phyloP scores from a whole-genome alignment of 352 stramenopile genomes.

The Blastocystis hominis region DNA sequence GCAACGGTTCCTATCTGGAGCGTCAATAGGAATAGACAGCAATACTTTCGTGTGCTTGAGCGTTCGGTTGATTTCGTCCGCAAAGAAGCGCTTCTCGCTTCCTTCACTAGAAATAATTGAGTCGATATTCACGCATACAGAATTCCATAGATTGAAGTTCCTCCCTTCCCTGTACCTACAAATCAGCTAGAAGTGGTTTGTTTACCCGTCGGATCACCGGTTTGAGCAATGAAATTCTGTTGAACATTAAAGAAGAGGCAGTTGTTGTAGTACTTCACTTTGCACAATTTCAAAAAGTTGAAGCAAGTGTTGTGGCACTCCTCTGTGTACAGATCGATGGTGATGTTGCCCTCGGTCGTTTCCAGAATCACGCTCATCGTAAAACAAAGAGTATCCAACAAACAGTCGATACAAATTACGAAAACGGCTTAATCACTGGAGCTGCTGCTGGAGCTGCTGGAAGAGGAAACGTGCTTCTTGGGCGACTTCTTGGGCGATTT shows the following conservation, averaged over 20 bases:
- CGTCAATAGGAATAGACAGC: no score
- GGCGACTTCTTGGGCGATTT: conserved; percentile 1
- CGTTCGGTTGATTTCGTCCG: conserved; percentile 62
- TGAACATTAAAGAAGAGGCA: conserved; percentile 88
- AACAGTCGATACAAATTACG: no score
- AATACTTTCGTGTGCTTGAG: conserved; percentile 60
- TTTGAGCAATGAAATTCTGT: conserved; percentile 83
- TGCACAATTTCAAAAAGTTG: conserved; percentile 88
- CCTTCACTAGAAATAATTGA: background rate
- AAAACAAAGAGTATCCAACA: no score
- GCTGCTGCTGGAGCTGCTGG: background rate
- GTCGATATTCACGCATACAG: conserved; percentile 67
- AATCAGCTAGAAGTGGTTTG: background rate
- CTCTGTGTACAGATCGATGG: conserved; percentile 79
- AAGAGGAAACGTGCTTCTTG: conserved; percentile 2
- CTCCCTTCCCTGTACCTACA: conserved; percentile 77
- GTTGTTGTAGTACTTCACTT: conserved; percentile 81
- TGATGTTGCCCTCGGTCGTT: conserved; percentile 77
- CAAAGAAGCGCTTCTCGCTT: conserved; percentile 60
- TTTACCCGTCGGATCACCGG: conserved; percentile 73
- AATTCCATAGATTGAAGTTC: conserved; percentile 83
- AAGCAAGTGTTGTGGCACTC: conserved; percentile 70
- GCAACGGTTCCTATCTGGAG: conserved; percentile 66
- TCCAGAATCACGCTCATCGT: conserved; percentile 83
- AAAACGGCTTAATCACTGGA: no score